Evolutionary conservation across 768 basidiomycete species (phyloP).

Genomic region (Tulasnella sp.): DNA sequence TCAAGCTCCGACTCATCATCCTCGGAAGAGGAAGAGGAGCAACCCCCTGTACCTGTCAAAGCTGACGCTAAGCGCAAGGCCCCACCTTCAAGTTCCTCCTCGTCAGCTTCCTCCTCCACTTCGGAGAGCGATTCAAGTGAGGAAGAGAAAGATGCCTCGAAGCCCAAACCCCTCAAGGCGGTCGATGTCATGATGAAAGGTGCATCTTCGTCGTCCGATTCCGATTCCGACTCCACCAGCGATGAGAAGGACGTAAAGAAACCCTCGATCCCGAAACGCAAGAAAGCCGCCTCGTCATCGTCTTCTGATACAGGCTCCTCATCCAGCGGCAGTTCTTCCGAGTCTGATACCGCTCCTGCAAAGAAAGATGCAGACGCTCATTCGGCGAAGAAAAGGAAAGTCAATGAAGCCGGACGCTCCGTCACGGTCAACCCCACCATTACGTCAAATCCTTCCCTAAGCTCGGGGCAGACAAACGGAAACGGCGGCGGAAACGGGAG

Average conservation of each 20-base stretch:
- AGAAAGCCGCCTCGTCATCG: neutral
- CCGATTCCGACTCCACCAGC: slow-evolving; percentile 5
- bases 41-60: neutral
- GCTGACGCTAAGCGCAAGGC: neutral
- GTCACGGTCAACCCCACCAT: neutral
- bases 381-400: neutral
- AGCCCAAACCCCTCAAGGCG: neutral
- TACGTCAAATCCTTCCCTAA: neutral
- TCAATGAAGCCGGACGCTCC: neutral
- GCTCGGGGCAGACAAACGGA: neutral
- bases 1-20: slow-evolving; percentile 22
- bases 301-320: neutral
- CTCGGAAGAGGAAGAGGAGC: slow-evolving; percentile 19
- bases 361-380: neutral
- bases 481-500: neutral
- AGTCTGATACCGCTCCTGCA: slow-evolving; percentile 19
- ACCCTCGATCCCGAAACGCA: neutral
- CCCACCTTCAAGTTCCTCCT: slow-evolving; percentile 16
- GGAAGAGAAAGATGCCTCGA: neutral
- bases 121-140: neutral
- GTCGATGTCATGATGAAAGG: neutral
- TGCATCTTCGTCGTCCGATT: neutral
- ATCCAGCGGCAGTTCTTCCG: slow-evolving; percentile 18
- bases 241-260: neutral
- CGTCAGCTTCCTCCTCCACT: slow-evolving; percentile 16